Evolutionary conservation across 75 land plant species (phyloP).

Genomic region (Cryptomeria japonica): DNA sequence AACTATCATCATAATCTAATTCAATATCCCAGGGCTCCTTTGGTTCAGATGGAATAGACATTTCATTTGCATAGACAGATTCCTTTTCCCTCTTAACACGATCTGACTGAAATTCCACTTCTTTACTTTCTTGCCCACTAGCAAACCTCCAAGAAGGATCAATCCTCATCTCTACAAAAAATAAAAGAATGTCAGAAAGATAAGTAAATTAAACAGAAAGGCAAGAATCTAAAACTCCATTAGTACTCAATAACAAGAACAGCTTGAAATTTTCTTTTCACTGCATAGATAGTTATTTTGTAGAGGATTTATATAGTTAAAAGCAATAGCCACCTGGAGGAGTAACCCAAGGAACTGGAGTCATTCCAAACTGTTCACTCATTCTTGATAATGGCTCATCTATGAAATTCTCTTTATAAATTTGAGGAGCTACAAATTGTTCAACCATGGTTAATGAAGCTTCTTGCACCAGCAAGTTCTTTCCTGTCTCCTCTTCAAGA

Average conservation of each 20-base stretch:
- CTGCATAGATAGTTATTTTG: not conserved
- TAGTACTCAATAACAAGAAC: not conserved
- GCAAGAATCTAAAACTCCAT: not conserved
- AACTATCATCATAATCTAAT: slow-evolving; percentile 82
- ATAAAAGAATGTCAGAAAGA: slow-evolving; percentile 12
- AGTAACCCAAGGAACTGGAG: slow-evolving; percentile 49
- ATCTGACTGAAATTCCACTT: slow-evolving; percentile 60
- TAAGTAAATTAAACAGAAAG: not conserved
- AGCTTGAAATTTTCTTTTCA: not conserved
- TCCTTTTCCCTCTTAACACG: slow-evolving; percentile 79
- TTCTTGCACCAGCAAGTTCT: not conserved
- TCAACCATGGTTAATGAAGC: slow-evolving; percentile 4
- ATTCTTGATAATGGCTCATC: not conserved
- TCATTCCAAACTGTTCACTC: slow-evolving; percentile 29
- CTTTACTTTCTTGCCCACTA: slow-evolving; percentile 84
- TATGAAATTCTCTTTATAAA: not conserved
- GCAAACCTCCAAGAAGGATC: slow-evolving; percentile 58
- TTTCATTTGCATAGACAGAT: slow-evolving; percentile 34
- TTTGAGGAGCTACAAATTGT: not conserved
- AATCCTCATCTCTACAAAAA: slow-evolving; percentile 58
- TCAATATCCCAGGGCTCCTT: slow-evolving; percentile 90
- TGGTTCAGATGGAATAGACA: slow-evolving; percentile 74
- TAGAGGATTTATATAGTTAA: not conserved
- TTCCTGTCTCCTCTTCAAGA: slow-evolving; percentile 10
- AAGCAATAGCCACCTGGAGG: slow-evolving; percentile 63